Conservation (phyloP, 345 rosid species). For the Eucalyptus pauciflora region DNA sequence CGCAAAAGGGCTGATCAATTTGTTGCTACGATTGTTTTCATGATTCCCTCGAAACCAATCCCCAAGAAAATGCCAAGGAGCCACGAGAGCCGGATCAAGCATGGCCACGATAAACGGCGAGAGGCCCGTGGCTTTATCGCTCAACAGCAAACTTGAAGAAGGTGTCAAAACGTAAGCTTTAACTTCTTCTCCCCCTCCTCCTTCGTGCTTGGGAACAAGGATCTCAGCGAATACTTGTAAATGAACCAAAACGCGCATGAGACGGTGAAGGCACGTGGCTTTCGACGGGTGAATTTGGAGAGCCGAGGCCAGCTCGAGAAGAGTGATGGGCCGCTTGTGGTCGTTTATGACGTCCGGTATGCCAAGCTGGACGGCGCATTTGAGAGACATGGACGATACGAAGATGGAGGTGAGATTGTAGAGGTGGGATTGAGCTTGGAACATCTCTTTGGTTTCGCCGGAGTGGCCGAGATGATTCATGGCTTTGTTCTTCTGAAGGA, state of each 20-base stretch:
- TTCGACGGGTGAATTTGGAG: conserved; percentile 17
- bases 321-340: conserved; percentile 25
- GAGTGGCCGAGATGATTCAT: background rate
- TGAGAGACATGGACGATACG: conserved; percentile 29
- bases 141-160: conserved; percentile 18
- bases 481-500: background rate
- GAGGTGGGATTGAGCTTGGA: conserved; percentile 28
- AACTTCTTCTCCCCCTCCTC: background rate
- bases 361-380: conserved; percentile 30
- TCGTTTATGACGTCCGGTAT: conserved; percentile 26
- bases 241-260: conserved; percentile 33
- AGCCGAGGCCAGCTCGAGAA: conserved; percentile 14
- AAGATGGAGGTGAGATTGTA: conserved; percentile 16
- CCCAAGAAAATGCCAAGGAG: conserved; percentile 16
- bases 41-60: conserved; percentile 12
- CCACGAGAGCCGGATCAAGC: conserved; percentile 5
- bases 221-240: conserved; percentile 16
- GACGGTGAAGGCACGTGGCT: background rate
- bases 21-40: background rate
- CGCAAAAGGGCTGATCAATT: conserved; percentile 6
- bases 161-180: conserved; percentile 25
- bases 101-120: conserved; percentile 15
- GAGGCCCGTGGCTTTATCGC: conserved; percentile 7
- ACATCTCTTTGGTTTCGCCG: background rate
- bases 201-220: background rate